Percentiles rank a stretch among this genome's conserved stretches.
phyloP scores from a whole-genome alignment of 768 basidiomycete genomes.

The Infundibulicybe gibba region DNA sequence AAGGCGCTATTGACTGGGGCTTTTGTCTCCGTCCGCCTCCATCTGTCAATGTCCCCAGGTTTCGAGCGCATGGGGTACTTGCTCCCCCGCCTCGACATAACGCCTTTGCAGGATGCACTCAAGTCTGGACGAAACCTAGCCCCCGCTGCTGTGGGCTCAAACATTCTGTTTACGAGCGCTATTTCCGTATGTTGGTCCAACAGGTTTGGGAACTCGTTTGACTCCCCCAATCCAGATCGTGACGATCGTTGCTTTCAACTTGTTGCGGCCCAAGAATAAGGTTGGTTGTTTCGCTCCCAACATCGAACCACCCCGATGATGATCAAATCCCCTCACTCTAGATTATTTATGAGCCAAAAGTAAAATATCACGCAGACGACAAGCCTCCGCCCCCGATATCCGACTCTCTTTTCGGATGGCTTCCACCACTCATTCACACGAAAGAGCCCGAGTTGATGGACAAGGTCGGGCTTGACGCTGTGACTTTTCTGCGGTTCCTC shows the following conservation, averaged over 20 bases:
- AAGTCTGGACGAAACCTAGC: neutral
- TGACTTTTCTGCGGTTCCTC: constrained; percentile 78
- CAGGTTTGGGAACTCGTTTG: too few species aligned
- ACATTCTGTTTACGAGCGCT: neutral
- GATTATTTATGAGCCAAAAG: constrained; percentile 82
- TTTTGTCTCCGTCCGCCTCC: too few species aligned
- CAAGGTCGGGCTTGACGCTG: constrained; percentile 79
- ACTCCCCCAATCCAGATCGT: constrained; percentile 28
- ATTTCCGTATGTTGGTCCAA: too few species aligned
- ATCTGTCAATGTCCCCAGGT: too few species aligned
- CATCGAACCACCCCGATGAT: constrained; percentile 42
- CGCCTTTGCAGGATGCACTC: neutral
- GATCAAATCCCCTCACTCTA: constrained; percentile 34
- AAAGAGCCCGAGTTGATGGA: constrained; percentile 72
- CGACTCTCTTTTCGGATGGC: constrained; percentile 74
- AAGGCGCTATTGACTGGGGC: too few species aligned
- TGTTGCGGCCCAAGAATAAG: constrained; percentile 76
- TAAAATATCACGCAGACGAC: constrained; percentile 71
- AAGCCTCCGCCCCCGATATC: constrained; percentile 71
- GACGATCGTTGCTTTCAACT: constrained; percentile 63
- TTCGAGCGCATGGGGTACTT: too few species aligned
- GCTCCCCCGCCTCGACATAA: neutral
- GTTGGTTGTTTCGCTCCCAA: constrained; percentile 20
- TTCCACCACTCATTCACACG: constrained; percentile 66
- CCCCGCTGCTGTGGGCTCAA: neutral